These are phyloP conservation scores for Linnemannia elongata DNA, from an alignment of 192 early-diverging fungal species.

Conservation along the genomic window DNA sequence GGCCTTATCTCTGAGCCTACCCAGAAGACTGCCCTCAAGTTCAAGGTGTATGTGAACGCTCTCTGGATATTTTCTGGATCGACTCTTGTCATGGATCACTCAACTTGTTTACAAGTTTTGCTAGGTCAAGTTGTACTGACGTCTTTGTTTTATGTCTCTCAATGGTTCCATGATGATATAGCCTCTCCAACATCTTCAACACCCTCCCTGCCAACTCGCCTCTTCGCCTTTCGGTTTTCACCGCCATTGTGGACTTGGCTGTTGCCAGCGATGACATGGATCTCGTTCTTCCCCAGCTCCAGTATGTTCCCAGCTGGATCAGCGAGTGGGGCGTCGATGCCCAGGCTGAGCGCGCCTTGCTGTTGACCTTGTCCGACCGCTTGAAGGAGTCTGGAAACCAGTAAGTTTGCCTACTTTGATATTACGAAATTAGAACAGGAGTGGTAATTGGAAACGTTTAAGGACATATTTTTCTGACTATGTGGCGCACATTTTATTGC, in stretches of 20 bases:
- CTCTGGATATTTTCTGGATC: constrained; percentile 7
- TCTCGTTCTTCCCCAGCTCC: constrained; percentile 72
- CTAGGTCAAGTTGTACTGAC: background rate
- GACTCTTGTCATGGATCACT: constrained; percentile 31
- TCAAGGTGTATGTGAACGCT: constrained; percentile 69
- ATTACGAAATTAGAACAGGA: background rate
- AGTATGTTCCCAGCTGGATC: constrained; percentile 74
- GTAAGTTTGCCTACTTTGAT: constrained; percentile 57
- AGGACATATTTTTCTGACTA: background rate
- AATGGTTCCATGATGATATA: constrained; percentile 30
- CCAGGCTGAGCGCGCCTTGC: constrained; percentile 72
- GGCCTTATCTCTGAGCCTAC: constrained; percentile 63
- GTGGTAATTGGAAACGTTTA: background rate
- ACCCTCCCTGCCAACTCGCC: constrained; percentile 68
- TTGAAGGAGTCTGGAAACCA: constrained; percentile 70
- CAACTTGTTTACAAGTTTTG: background rate
- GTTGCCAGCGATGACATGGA: constrained; percentile 77
- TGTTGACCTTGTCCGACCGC: constrained; percentile 72
- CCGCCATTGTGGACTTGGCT: constrained; percentile 82
- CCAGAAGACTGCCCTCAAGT: constrained; percentile 68
- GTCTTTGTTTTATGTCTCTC: background rate
- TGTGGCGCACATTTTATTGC: background rate
- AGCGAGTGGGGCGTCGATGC: constrained; percentile 76
- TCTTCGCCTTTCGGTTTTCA: constrained; percentile 77
- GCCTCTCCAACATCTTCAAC: constrained; percentile 90